Evolutionary conservation across 306 rosid genomes (phyloP), one percentile per base, ranked within the genome.

Genomic region (Pyrus bretschneideri): DNA sequence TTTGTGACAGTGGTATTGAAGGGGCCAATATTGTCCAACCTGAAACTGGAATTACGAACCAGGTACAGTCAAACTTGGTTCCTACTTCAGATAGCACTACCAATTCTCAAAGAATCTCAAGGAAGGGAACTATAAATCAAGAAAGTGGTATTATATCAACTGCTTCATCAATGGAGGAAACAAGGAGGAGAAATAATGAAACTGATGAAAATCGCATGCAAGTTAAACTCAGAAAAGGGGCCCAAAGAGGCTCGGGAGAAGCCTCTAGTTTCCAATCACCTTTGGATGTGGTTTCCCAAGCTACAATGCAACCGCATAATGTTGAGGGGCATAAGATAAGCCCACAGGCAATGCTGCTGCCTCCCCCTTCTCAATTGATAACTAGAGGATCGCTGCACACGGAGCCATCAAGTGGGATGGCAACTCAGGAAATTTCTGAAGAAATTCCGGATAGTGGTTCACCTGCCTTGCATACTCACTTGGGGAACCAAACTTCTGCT

Each of bases 341-440:
- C 51, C 86, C 91, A 78, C 78, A 81, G 77, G 71, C 71, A 80
- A 68, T 68, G 60, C 22, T 85, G 82, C 33, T 75, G 72, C 90
- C 97, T 70, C 88, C 97, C 61, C 74, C 88, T 80, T 87, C 92
- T 63, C 86, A 89, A 67, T 80, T 78, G 63, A 21, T 80, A 69
- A 81, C 83, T 67, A 79, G 92, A 78, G 81, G 83, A 78, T 76
- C 89, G 4, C 25, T 38, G 30, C 61, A 4, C 22, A 75, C 44
- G 68, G 89, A 88, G 71, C 54, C 59, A 62, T 60, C 85, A 22
- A 40, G 87, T 46, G 86, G 78, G 68, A 51, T 42, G 22, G 61
- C 61, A 55, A 82, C 78, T 80, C 84, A 86, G 60, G 80, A 74
- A 59, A 70, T 83, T 79, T 81, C 71, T 25, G 66, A 74, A 60